phyloP scores from a whole-genome alignment of 2,329 filamentous ascomycete genomes.

The Trichoderma sp. region DNA sequence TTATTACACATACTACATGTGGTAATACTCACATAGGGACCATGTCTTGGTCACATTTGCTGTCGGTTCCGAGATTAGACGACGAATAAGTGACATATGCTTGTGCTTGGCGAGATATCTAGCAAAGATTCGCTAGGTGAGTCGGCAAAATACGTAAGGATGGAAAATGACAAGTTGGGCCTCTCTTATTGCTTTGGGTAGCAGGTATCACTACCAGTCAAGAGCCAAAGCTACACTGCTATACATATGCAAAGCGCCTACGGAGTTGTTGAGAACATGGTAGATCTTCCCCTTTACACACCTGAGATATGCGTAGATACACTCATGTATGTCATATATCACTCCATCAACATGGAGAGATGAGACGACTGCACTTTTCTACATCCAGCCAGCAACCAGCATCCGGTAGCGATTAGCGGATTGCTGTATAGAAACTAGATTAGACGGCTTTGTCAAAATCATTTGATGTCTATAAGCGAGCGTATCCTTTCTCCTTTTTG shows the following conservation, averaged over 20 bases:
- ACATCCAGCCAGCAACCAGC: background rate
- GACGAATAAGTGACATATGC: background rate
- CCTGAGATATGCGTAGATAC: background rate
- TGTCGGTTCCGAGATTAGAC: slow-evolving; percentile 4
- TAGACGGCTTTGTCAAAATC: background rate
- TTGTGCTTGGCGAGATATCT: background rate
- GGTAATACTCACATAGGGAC: background rate
- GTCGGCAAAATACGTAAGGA: background rate
- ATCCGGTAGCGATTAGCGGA: background rate
- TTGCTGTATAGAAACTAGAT: background rate
- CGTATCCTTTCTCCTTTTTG: background rate
- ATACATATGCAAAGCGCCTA: background rate
- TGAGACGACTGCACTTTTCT: background rate
- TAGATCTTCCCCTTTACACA: background rate
- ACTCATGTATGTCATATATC: background rate
- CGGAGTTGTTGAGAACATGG: background rate
- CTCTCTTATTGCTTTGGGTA: background rate
- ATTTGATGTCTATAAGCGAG: background rate
- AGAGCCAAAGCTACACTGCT: too few relatives aligned
- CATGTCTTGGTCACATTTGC: background rate
- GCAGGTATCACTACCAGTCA: too few relatives aligned
- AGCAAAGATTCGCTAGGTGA: background rate
- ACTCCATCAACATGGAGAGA: background rate
- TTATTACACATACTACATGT: background rate
- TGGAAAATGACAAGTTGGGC: background rate